A percentile compares a stretch with the other conserved stretches of the same genome.
Evolutionary conservation across 1,284 basidiomycete species (phyloP).

Genomic region (Microbotryum intermedium): DNA sequence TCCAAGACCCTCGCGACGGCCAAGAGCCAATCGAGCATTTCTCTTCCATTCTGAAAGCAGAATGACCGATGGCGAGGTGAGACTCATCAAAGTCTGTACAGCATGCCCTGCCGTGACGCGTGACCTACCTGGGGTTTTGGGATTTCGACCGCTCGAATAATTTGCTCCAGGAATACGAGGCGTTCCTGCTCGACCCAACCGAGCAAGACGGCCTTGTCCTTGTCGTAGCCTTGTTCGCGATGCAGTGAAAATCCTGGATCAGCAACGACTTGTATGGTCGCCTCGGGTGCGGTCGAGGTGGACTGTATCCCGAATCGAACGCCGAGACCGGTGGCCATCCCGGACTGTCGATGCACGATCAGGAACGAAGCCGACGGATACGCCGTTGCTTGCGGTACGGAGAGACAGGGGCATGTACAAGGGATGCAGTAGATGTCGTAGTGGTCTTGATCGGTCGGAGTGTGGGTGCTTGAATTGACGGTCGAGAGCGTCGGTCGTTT

Average conservation of each 20-base stretch:
- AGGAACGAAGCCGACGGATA: conserved; percentile 22
- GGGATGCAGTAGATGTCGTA: too few relatives aligned
- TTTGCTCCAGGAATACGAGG: conserved; percentile 11
- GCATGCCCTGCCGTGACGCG: too few relatives aligned
- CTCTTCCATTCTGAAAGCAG: conserved; percentile 10
- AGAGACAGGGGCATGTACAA: background rate
- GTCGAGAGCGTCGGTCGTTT: too few relatives aligned
- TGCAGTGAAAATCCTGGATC: conserved; percentile 25
- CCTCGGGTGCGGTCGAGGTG: background rate
- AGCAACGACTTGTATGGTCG: background rate
- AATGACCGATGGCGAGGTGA: too few relatives aligned
- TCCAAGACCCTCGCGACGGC: conserved; percentile 15
- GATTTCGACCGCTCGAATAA: conserved; percentile 12
- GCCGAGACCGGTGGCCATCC: conserved; percentile 23
- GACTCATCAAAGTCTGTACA: too few relatives aligned
- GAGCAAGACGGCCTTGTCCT: conserved; percentile 17
- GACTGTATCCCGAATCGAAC: conserved; percentile 14
- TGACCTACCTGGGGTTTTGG: background rate
- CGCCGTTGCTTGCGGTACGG: background rate
- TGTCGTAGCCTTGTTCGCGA: conserved; percentile 20
- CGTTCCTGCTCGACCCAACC: conserved; percentile 29
- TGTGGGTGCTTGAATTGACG: too few relatives aligned
- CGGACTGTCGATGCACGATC: conserved; percentile 26
- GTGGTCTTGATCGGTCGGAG: too few relatives aligned
- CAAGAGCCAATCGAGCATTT: conserved; percentile 25